These are phyloP conservation scores for Xylariaceae sp. DNA, from an alignment of 2,329 filamentous ascomycete genomes.

Conservation along the genomic window DNA sequence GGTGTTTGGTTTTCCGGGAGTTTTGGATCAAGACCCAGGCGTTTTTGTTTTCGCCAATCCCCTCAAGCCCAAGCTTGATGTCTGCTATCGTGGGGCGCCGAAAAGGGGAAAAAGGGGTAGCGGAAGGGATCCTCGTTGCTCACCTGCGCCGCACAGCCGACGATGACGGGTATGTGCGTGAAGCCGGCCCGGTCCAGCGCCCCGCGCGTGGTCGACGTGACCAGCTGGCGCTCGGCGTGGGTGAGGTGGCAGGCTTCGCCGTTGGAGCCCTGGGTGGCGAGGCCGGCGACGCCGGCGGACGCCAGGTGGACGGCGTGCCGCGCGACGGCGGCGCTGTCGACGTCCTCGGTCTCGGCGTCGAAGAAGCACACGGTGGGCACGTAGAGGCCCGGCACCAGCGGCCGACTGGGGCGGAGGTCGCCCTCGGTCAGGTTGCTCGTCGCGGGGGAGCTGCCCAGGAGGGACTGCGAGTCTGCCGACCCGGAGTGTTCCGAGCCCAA, in stretches of 20 bases:
- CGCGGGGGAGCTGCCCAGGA: no score
- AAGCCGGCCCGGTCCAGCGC: conserved; percentile 62
- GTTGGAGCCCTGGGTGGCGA: conserved; percentile 74
- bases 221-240: conserved; percentile 58
- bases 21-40: no score
- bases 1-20: no score
- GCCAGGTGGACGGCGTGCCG: conserved; percentile 62
- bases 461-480: no score
- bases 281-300: conserved; percentile 62
- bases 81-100: no score
- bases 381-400: conserved; percentile 52
- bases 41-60: no score
- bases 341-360: conserved; percentile 53
- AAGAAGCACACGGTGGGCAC: conserved; percentile 72
- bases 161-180: conserved; percentile 61
- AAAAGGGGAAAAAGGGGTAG: no score
- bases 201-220: conserved; percentile 62
- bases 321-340: conserved; percentile 55
- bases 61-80: no score
- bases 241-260: conserved; percentile 76
- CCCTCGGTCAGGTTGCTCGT: no score
- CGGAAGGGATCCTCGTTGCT: no score
- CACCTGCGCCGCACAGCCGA: conserved; percentile 66
- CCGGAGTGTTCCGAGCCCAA: no score
- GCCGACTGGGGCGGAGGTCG: conserved; percentile 24